Conservation (phyloP, 352 stramenopile genomes). For the Globisporangium viniferum region DNA sequence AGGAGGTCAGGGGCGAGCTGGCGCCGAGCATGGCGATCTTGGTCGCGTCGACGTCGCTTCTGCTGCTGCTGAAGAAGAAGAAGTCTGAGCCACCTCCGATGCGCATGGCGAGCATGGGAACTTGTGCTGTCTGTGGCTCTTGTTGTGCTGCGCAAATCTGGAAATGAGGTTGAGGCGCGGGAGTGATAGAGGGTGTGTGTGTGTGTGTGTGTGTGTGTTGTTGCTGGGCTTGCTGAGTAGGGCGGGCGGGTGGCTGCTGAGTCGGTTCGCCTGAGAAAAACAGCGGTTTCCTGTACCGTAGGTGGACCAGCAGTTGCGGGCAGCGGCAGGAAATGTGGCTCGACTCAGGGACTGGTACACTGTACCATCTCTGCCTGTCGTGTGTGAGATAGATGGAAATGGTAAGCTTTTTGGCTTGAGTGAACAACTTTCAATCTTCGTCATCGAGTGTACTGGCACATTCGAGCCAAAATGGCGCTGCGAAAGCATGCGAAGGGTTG, state of each 20-base stretch:
- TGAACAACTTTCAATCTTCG: neutral
- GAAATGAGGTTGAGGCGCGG: slow-evolving; percentile 3
- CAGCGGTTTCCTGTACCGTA: neutral
- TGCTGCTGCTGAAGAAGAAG: neutral
- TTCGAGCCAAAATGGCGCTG: too few species aligned
- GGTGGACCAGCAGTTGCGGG: neutral
- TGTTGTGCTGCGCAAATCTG: neutral
- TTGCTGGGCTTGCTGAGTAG: neutral
- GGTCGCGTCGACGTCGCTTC: slow-evolving; percentile 1
- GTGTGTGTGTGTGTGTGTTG: neutral
- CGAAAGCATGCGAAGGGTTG: neutral
- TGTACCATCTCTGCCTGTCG: neutral
- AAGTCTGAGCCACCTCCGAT: neutral
- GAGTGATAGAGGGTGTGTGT: neutral
- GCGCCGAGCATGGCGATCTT: slow-evolving; percentile 10
- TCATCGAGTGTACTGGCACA: neutral
- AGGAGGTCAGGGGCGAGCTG: neutral
- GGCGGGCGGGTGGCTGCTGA: slow-evolving; percentile 1
- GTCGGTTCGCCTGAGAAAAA: slow-evolving; percentile 16
- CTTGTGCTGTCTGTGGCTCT: neutral
- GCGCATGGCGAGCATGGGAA: slow-evolving; percentile 2
- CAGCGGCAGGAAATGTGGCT: slow-evolving; percentile 1
- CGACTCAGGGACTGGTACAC: slow-evolving; percentile 4
- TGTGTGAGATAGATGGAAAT: neutral
- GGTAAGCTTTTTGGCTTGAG: neutral